These are phyloP conservation scores for Talaromyces nanjingensis DNA, from an alignment of 495 filamentous ascomycete species.

Conservation along the genomic window DNA sequence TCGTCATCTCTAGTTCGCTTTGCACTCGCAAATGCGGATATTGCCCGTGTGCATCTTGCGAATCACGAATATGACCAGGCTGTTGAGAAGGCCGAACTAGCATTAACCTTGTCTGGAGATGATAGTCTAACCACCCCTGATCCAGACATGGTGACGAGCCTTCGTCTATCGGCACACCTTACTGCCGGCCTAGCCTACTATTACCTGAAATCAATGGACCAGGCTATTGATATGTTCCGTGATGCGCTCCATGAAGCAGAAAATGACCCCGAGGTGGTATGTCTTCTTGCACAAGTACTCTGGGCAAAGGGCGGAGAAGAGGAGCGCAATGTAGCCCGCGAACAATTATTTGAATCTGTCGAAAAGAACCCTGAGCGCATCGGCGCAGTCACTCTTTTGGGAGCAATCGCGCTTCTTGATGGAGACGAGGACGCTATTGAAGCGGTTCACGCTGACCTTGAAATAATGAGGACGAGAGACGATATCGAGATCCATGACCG, in stretches of 20 bases:
- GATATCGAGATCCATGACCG: constrained; percentile 39
- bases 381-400: constrained; percentile 68
- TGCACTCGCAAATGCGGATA: constrained; percentile 79
- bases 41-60: constrained; percentile 72
- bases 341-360: constrained; percentile 73
- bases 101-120: constrained; percentile 60
- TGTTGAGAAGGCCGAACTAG: constrained; percentile 63
- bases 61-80: constrained; percentile 55
- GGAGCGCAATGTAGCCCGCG: constrained; percentile 65
- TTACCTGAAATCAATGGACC: constrained; percentile 52
- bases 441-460: constrained; percentile 73
- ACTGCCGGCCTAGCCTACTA: constrained; percentile 80
- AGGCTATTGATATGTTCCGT: constrained; percentile 72
- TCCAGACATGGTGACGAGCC: constrained; percentile 49
- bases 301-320: constrained; percentile 82
- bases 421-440: constrained; percentile 68
- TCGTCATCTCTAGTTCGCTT: constrained; percentile 62
- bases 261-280: constrained; percentile 76
- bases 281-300: constrained; percentile 79
- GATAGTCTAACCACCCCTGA: constrained; percentile 49
- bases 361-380: constrained; percentile 67
- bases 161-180: constrained; percentile 76
- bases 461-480: constrained; percentile 58
- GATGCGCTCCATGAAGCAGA: constrained; percentile 72
- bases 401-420: constrained; percentile 75